These are phyloP conservation scores for Helianthus tuberosus DNA, from an alignment of 129 eudicot species.

Conservation along the genomic window DNA sequence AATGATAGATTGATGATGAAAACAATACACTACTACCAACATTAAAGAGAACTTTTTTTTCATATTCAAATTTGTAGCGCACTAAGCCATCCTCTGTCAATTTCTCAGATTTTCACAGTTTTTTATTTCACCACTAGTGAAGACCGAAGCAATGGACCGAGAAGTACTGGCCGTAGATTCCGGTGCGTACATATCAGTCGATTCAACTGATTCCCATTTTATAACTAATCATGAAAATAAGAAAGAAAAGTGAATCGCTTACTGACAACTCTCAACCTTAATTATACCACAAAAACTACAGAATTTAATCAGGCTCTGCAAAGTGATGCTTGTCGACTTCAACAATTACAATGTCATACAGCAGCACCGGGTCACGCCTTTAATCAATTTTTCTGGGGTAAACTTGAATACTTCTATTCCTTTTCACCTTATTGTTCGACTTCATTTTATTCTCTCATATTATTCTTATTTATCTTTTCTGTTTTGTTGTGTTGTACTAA, in stretches of 20 bases:
- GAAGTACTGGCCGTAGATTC: conserved; percentile 96
- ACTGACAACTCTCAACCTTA: conserved; percentile 25
- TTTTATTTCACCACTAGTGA: conserved; percentile 81
- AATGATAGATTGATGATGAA: conserved; percentile 15
- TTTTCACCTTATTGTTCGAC: conserved; percentile 1
- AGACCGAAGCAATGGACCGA: conserved; percentile 95
- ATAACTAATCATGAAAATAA: background rate
- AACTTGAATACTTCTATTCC: conserved; percentile 15
- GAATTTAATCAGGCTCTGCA: conserved; percentile 92
- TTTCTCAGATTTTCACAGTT: conserved; percentile 87
- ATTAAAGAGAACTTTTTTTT: background rate
- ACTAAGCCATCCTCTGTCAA: conserved; percentile 15
- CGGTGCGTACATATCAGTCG: conserved; percentile 45
- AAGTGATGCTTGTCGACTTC: conserved; percentile 89
- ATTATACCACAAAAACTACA: conserved; percentile 32
- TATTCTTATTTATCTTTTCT: conserved; percentile 15
- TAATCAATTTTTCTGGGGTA: conserved; percentile 85
- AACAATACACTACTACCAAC: background rate
- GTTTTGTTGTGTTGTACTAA: conserved; percentile 23
- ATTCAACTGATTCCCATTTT: background rate
- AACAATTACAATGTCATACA: conserved; percentile 95
- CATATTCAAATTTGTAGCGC: background rate
- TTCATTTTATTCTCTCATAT: background rate
- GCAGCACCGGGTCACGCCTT: conserved; percentile 83
- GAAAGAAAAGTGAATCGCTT: background rate